These are phyloP conservation scores for Rasamsonia emersonii DNA, from an alignment of 2,329 filamentous ascomycete genomes.

Conservation along the genomic window DNA sequence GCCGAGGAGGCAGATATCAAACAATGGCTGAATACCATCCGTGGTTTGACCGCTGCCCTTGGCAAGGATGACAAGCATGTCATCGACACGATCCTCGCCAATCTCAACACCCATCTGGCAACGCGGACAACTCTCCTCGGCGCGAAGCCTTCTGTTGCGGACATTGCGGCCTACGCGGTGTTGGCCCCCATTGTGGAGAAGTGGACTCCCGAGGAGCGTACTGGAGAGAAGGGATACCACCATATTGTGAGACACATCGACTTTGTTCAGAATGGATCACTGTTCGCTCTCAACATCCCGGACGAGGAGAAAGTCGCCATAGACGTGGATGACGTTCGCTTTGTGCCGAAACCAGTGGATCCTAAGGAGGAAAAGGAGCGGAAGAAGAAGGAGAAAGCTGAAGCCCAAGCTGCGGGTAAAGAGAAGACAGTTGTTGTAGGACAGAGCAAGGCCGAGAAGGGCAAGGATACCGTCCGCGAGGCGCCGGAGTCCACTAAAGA, in stretches of 20 bases:
- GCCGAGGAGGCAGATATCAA: slow-evolving; percentile 79
- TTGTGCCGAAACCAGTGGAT: slow-evolving; percentile 81
- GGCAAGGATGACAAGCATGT: slow-evolving; percentile 45
- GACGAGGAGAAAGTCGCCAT: slow-evolving; percentile 69
- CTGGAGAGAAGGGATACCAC: slow-evolving; percentile 79
- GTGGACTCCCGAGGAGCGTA: slow-evolving; percentile 80
- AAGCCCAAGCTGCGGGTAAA: slow-evolving; percentile 31
- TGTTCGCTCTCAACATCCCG: slow-evolving; percentile 60
- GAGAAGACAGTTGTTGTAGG: slow-evolving; percentile 11
- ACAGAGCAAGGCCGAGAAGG: slow-evolving; percentile 45
- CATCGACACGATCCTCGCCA: slow-evolving; percentile 58
- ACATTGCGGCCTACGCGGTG: slow-evolving; percentile 72
- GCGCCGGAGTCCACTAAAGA: slow-evolving; percentile 30
- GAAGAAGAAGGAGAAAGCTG: slow-evolving; percentile 85
- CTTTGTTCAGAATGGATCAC: slow-evolving; percentile 82
- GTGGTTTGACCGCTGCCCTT: slow-evolving; percentile 53
- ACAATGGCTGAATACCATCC: slow-evolving; percentile 76
- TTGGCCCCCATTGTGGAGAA: slow-evolving; percentile 66
- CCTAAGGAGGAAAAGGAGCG: slow-evolving; percentile 94
- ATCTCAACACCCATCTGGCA: slow-evolving; percentile 78
- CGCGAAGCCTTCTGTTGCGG: slow-evolving; percentile 78
- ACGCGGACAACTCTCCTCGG: slow-evolving; percentile 84
- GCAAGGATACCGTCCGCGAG: slow-evolving; percentile 45
- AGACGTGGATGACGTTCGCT: slow-evolving; percentile 70
- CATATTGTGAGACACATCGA: slow-evolving; percentile 87